Evolutionary conservation across 2,329 filamentous ascomycete species (phyloP).

Genomic region (Penicillium sp.): DNA sequence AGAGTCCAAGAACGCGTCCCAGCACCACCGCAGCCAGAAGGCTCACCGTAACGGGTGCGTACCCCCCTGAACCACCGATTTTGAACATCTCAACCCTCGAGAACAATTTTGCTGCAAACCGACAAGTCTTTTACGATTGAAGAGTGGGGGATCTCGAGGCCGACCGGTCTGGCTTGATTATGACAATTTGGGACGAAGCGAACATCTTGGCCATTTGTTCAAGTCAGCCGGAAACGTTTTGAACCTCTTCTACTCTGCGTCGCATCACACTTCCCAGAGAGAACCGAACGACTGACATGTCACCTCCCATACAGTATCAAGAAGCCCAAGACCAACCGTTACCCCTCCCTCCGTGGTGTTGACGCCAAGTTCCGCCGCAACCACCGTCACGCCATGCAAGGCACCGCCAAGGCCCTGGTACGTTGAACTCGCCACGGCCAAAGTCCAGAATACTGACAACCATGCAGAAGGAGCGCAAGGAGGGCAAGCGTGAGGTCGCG

Average conservation of each 20-base stretch:
- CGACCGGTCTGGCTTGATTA: slow-evolving; percentile 9
- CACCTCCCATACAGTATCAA: slow-evolving; percentile 72
- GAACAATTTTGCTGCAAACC: neutral
- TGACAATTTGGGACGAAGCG: slow-evolving; percentile 1
- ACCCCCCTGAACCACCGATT: slow-evolving; percentile 15
- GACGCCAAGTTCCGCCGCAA: slow-evolving; percentile 99
- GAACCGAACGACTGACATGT: slow-evolving; percentile 24
- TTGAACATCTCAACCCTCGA: neutral
- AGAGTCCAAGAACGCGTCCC: slow-evolving; percentile 99
- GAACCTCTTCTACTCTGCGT: neutral
- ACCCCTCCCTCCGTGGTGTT: slow-evolving; percentile 97
- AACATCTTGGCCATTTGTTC: slow-evolving; percentile 1
- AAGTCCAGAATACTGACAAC: slow-evolving; percentile 31
- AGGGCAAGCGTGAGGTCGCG: slow-evolving; percentile 88
- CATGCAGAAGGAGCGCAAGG: slow-evolving; percentile 89
- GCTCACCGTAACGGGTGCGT: slow-evolving; percentile 98
- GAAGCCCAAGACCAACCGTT: slow-evolving; percentile 99
- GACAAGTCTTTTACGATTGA: neutral
- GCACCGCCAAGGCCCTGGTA: slow-evolving; percentile 97
- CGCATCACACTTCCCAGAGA: neutral
- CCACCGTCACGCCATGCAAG: slow-evolving; percentile 99
- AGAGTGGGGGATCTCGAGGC: neutral
- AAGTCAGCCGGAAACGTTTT: neutral
- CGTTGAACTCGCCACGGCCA: slow-evolving; percentile 41
- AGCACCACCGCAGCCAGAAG: slow-evolving; percentile 98